Evolutionary conservation across 2,329 filamentous ascomycete genomes (phyloP), one percentile per base, ranked within the genome.

Genomic region (Talaromyces islandicus): DNA sequence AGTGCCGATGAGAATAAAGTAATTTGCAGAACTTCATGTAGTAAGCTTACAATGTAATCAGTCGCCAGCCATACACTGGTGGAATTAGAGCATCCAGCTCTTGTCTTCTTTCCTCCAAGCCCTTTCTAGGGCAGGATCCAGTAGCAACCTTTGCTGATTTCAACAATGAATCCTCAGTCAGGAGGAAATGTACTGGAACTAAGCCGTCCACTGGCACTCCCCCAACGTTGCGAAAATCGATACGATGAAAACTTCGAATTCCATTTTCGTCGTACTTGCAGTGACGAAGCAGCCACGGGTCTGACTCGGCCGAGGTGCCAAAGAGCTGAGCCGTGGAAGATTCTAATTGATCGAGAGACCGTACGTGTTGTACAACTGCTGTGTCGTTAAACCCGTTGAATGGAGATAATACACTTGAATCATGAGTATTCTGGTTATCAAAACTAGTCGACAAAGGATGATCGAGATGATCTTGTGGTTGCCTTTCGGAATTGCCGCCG

Each of bases 171-270:
- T 59, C 57, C 17, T 58, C 56, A 27, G 60, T 59, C 27, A 59
- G 38, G 17, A 61, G 53, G 24, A 61, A 61, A 59, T 59, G 73
- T 2, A 74, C 66, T 1, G 73, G 73, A 5, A 75, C 73, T 57
- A 68, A 66, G 7, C 72, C 71, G 1, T 64, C 62, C 1, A 69
- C 70, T 0, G 72, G 73, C 19, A 75, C 71, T 9, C 73, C 73
- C 2, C 73, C 73, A 5, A 71, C 73, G 61, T 75, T 73, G n/a
- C 73, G 71, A 57, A 73, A 70, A 58, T 74, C 71, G 9, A 75
- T 65, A 55, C 70, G 71, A 60, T 74, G 69, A 29, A 75, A 73
- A 24, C 66, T 65, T 9, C 70, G 68, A 59, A 75, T 67, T 0
- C 73, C 73, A 24, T 70, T 64, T 53, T 75, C 71, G 54, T 76